Conservation (phyloP, 2,329 filamentous ascomycete genomes). For the Talaromyces amestolkiae region DNA sequence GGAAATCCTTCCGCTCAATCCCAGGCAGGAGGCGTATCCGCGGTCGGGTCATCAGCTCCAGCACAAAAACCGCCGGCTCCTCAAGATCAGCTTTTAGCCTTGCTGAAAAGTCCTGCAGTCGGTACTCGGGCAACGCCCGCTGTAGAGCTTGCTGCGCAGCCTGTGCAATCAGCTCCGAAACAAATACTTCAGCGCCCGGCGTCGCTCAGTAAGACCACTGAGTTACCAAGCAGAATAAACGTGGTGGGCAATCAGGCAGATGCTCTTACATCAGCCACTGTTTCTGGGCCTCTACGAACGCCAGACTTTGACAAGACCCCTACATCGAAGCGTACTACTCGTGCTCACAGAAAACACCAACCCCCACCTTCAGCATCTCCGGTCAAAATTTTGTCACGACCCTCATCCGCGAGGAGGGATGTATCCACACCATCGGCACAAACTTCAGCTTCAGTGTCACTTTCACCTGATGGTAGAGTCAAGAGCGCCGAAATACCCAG, state of each 20-base stretch:
- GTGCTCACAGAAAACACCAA: neutral
- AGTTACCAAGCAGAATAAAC: conserved; percentile 21
- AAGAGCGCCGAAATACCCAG: conserved; percentile 36
- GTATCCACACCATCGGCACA: conserved; percentile 21
- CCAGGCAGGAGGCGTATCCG: conserved; percentile 24
- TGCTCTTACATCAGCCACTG: conserved; percentile 38
- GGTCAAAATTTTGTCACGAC: conserved; percentile 39
- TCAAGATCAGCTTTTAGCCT: conserved; percentile 37
- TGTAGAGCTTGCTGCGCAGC: conserved; percentile 47
- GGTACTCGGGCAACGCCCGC: conserved; percentile 28
- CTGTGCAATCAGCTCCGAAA: conserved; percentile 35
- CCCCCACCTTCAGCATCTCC: conserved; percentile 30
- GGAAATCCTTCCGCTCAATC: conserved; percentile 30
- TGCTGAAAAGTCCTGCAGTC: conserved; percentile 31
- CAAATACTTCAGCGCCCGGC: conserved; percentile 35
- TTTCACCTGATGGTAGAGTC: conserved; percentile 21
- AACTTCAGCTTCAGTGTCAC: conserved; percentile 21
- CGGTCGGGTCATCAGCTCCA: conserved; percentile 19
- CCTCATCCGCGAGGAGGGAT: conserved; percentile 32
- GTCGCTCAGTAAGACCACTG: conserved; percentile 20
- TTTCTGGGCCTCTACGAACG: conserved; percentile 41
- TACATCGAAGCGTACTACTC: conserved; percentile 25
- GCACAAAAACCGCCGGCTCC: conserved; percentile 34
- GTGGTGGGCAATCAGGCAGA: conserved; percentile 21
- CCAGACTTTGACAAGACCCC: conserved; percentile 38